These are phyloP conservation scores for Peltaster fructicola DNA, from an alignment of 2,329 filamentous ascomycete genomes.

Conservation along the genomic window DNA sequence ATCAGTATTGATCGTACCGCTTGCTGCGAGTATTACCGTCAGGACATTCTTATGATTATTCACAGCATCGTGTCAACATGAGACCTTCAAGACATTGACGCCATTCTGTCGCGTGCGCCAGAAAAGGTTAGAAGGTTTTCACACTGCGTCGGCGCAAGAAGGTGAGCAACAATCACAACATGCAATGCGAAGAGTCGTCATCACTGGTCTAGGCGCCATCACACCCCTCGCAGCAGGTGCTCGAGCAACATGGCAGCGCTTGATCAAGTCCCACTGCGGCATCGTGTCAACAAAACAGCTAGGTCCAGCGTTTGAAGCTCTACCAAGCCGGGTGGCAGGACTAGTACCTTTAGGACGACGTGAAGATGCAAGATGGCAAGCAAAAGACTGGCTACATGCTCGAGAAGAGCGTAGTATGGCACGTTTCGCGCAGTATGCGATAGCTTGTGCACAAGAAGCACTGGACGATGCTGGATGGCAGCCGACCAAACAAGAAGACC, in stretches of 20 bases:
- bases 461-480: constrained; percentile 67
- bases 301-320: constrained; percentile 45
- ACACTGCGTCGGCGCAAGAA: no score
- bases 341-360: constrained; percentile 47
- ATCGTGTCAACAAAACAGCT: constrained; percentile 54
- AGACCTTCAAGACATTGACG: no score
- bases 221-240: constrained; percentile 27
- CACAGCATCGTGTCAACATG: no score
- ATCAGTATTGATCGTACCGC: no score
- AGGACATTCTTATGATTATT: no score
- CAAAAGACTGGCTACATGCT: constrained; percentile 26
- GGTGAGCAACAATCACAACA: no score
- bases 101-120: no score
- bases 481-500: constrained; percentile 40
- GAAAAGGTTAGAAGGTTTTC: no score
- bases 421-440: constrained; percentile 78
- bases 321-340: constrained; percentile 75
- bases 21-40: no score
- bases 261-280: constrained; percentile 65
- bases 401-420: constrained; percentile 65
- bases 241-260: constrained; percentile 59
- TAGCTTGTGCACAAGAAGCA: constrained; percentile 74
- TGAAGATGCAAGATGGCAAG: constrained; percentile 28
- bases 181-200: constrained; percentile 33
- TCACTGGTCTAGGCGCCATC: constrained; percentile 31